These are phyloP conservation scores for Meredithiella fracta DNA, from an alignment of 2,329 filamentous ascomycete genomes.

Conservation along the genomic window DNA sequence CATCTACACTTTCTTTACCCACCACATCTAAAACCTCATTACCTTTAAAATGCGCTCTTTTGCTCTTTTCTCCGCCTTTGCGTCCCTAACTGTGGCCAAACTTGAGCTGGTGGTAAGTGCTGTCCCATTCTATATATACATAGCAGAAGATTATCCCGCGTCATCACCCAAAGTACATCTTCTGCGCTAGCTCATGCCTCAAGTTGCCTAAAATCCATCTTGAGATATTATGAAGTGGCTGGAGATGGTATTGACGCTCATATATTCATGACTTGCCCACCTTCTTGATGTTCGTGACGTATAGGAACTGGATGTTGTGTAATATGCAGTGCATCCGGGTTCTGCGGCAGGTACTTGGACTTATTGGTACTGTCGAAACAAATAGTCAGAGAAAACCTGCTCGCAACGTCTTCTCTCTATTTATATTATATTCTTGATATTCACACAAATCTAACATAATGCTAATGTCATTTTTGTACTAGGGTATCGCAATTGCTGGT, in stretches of 20 bases:
- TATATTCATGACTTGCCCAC: neutral
- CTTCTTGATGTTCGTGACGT: neutral
- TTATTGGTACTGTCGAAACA: neutral
- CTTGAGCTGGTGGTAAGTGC: conserved; percentile 8
- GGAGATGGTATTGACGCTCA: neutral
- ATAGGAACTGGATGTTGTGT: neutral
- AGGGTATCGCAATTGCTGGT: conserved; percentile 26
- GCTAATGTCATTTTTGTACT: neutral
- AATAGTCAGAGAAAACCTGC: too few species aligned
- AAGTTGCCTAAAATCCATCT: too few species aligned
- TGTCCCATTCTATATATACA: neutral
- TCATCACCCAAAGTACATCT: too few species aligned
- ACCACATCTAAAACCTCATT: neutral
- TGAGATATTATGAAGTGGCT: too few species aligned
- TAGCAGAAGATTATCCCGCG: too few species aligned
- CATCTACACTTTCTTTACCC: neutral
- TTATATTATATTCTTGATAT: neutral
- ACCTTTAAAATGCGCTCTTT: conserved; percentile 2
- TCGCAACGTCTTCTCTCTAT: neutral
- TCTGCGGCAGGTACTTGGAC: neutral
- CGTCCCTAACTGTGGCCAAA: conserved; percentile 7
- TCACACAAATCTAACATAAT: neutral
- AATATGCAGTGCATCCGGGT: neutral
- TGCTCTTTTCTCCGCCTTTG: conserved; percentile 5
- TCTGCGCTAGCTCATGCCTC: neutral